These are phyloP conservation scores for Coniferiporia weirii DNA, from an alignment of 1,284 basidiomycete species.

Conservation along the genomic window DNA sequence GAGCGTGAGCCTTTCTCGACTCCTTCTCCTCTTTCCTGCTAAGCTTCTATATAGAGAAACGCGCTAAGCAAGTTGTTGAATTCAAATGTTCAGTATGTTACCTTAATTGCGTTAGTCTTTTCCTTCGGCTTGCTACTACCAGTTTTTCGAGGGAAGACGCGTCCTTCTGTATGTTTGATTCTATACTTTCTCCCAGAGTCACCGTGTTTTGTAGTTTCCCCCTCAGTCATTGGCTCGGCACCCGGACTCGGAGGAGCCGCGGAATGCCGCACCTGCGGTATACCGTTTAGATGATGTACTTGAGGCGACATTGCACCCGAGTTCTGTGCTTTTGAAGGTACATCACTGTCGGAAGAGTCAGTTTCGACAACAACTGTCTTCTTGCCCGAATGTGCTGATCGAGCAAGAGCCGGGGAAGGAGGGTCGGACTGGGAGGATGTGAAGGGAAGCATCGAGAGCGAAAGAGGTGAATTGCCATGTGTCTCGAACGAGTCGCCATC, in stretches of 20 bases:
- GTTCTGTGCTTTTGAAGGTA: background rate
- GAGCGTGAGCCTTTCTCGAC: conserved; percentile 18
- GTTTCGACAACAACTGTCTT: background rate
- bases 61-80: background rate
- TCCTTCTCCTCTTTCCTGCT: conserved; percentile 18
- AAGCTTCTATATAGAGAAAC: conserved; percentile 5
- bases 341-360: background rate
- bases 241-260: background rate
- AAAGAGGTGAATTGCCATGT: conserved; percentile 7
- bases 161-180: background rate
- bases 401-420: conserved; percentile 3
- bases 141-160: background rate
- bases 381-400: background rate
- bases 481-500: conserved; percentile 12
- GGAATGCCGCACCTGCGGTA: background rate
- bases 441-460: conserved; percentile 1
- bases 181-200: background rate
- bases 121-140: background rate
- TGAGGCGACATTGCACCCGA: conserved; percentile 1
- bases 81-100: background rate
- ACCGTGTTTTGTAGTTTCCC: background rate
- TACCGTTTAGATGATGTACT: background rate
- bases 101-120: conserved; percentile 13
- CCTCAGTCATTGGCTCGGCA: background rate
- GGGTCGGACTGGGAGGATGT: conserved; percentile 15